phyloP scores from a whole-genome alignment of 495 filamentous ascomycete species.

The Parmelia sp. region DNA sequence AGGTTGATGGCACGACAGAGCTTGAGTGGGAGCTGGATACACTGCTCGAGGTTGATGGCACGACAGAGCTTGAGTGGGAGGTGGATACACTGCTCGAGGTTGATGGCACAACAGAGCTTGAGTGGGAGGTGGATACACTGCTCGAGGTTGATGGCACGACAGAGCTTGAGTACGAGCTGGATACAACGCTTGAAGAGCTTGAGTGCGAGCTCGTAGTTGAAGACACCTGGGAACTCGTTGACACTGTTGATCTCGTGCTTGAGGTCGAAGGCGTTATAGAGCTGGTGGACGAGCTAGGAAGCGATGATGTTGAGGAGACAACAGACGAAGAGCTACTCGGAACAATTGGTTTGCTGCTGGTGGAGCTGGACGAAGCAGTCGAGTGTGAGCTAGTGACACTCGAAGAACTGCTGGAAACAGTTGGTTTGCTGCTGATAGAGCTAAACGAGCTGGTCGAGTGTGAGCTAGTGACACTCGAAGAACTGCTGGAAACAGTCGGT shows the following conservation, averaged over 20 bases:
- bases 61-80: background rate
- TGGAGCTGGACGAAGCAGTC: background rate
- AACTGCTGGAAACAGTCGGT: background rate
- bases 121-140: no score
- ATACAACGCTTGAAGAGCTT: no score
- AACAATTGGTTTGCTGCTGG: no score
- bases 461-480: background rate
- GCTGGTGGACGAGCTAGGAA: background rate
- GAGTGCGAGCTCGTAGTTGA: background rate
- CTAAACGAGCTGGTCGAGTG: background rate
- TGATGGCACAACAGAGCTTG: no score
- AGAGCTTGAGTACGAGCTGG: background rate
- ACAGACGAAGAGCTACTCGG: background rate
- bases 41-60: no score
- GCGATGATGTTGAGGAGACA: background rate
- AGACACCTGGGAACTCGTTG: background rate
- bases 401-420: background rate
- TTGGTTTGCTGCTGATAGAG: background rate
- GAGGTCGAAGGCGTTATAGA: background rate
- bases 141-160: no score
- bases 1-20: no score
- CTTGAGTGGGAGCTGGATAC: background rate
- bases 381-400: no score
- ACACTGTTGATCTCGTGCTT: background rate
- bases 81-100: no score